A percentile compares a stretch with the other conserved stretches of the same genome.
phyloP scores from a whole-genome alignment of 1,139 yeast genomes.

The Geotrichum armillariae region DNA sequence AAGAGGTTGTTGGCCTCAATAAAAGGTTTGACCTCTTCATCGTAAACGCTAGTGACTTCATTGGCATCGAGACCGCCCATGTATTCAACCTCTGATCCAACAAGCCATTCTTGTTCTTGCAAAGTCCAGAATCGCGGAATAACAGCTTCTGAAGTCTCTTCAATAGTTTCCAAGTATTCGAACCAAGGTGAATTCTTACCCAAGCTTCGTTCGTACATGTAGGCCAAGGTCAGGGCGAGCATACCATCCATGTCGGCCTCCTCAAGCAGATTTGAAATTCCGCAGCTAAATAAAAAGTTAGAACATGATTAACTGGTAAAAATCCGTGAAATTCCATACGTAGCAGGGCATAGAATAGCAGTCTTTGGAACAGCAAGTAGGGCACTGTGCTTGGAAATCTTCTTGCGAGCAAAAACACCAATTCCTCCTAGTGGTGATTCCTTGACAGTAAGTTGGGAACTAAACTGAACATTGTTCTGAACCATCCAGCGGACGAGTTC shows the following conservation, averaged over 20 bases:
- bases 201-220: constrained; percentile 62
- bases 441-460: constrained; percentile 44
- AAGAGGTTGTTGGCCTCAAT: constrained; percentile 29
- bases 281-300: constrained; percentile 40
- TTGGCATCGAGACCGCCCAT: constrained; percentile 61
- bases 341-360: constrained; percentile 36
- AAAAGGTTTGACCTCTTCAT: constrained; percentile 42
- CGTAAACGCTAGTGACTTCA: constrained; percentile 58
- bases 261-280: constrained; percentile 63
- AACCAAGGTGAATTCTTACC: constrained; percentile 74
- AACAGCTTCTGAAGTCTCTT: constrained; percentile 33
- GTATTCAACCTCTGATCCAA: constrained; percentile 67
- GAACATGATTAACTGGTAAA: neutral
- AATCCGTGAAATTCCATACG: too few species aligned
- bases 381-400: constrained; percentile 39
- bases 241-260: constrained; percentile 66
- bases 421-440: constrained; percentile 61
- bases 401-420: constrained; percentile 65
- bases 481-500: constrained; percentile 35
- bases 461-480: constrained; percentile 31
- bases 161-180: constrained; percentile 59
- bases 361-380: constrained; percentile 37
- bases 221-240: constrained; percentile 65
- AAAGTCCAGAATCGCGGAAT: constrained; percentile 67
- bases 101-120: constrained; percentile 48